Evolutionary conservation across 352 stramenopile genomes (phyloP).

Genomic region (Phytophthora idaei): DNA sequence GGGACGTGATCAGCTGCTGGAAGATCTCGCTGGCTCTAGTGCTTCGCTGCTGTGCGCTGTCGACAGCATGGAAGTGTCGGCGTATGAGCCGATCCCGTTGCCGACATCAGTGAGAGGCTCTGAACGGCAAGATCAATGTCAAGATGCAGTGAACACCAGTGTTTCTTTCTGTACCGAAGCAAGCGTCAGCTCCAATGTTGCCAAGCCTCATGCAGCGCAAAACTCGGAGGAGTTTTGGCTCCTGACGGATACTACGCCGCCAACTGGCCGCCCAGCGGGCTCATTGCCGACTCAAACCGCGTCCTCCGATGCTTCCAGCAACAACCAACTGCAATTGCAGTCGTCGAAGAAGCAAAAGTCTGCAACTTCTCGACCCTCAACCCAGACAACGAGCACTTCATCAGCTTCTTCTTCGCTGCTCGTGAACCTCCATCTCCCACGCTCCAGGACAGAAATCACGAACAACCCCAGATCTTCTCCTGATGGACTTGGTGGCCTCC

Average conservation of each 20-base stretch:
- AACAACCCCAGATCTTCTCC: background rate
- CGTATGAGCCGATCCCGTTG: conserved; percentile 31
- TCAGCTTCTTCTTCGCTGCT: conserved; percentile 16
- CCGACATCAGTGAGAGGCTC: conserved; percentile 5
- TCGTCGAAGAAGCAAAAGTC: conserved; percentile 20
- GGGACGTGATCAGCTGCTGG: conserved; percentile 6
- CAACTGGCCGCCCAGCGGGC: background rate
- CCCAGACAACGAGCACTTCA: background rate
- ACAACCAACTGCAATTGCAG: conserved; percentile 3
- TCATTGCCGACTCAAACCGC: background rate
- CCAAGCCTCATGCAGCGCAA: conserved; percentile 3
- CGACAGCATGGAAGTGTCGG: conserved; percentile 34
- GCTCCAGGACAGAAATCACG: background rate
- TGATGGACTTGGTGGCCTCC: conserved; percentile 15
- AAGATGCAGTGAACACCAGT: conserved; percentile 12
- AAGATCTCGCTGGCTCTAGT: conserved; percentile 20
- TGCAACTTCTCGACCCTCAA: conserved; percentile 14
- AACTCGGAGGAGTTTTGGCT: conserved; percentile 21
- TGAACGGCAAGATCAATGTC: conserved; percentile 4
- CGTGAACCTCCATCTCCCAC: conserved; percentile 5
- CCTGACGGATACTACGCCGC: conserved; percentile 2
- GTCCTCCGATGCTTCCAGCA: background rate
- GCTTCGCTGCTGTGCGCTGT: conserved; percentile 25
- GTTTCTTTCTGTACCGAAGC: conserved; percentile 12
- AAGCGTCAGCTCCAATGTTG: background rate